Base-by-base conservation (phyloP, 169 alveolate species). In the Babesia microti region DNA sequence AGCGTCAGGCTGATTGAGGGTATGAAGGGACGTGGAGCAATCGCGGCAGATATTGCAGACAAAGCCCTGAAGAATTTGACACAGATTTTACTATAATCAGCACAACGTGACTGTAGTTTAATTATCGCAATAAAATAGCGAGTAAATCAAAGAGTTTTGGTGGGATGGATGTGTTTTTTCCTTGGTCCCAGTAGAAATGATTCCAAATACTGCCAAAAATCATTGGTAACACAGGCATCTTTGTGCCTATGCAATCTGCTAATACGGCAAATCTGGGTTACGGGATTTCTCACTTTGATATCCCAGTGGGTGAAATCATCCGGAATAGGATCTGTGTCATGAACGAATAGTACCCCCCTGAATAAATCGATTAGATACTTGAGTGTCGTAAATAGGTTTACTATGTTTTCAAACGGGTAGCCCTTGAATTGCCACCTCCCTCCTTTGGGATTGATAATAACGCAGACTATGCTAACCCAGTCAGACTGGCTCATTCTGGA, bases 381-480 rank as follows among this genome's bases (percentile, higher is more conserved):
- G 50, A 75, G 47, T 4, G 85, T 69, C 58, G 65, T 51, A 36
- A 61, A 68, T 51, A 75, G 32, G 22, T 69, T 74, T 22, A 74
- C 63, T 22, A 71, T 53, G 14, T 69, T 44, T 54, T 75, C 78
- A 40, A 56, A 75, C 0, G 85, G 85, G 23, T 75, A 75, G 5
- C 59, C 57, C 45, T 68, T 59, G 50, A 75, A 68, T 28, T 67
- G 48, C 71, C 78, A 63, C 14, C 54, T 35, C 6, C 74, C 73
- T 9, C 71, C 75, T 39, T 75, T 75, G 3, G 68, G 59, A 58
- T 69, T 75, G 41, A 75, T 17, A 11, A 75, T 55, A 19, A 68
- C 85, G 14, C 81, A 73, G 21, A 75, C 78, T 44, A 75, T 81
- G 22, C 79, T 57, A 47, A 68, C 59, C 85, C 85, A 75, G 43